Percentiles rank a stretch among this genome's conserved stretches.
phyloP scores from a whole-genome alignment of 2,329 filamentous ascomycete species.

The Ceratocystis cacaofunesta region DNA sequence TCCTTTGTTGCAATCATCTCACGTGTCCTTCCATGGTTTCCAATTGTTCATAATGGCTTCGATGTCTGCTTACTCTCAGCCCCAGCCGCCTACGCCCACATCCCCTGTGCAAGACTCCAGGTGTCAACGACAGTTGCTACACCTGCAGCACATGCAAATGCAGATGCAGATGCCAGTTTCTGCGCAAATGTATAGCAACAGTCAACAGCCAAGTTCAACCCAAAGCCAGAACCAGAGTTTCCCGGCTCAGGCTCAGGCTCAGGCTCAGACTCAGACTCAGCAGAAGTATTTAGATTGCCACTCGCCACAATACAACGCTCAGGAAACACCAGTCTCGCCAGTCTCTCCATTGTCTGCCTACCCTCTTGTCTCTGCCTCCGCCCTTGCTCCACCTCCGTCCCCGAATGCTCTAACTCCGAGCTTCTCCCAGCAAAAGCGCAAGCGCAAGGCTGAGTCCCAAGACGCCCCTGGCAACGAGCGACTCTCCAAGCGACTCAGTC shows the following conservation, averaged over 20 bases:
- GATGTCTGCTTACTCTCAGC: constrained; percentile 9
- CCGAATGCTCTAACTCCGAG: too few species aligned
- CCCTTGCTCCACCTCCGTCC: neutral
- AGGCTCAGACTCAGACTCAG: neutral
- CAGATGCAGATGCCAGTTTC: neutral
- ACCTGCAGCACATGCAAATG: constrained; percentile 1
- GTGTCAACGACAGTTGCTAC: constrained; percentile 5
- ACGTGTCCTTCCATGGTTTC: neutral
- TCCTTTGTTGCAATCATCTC: neutral
- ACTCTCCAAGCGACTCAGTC: constrained; percentile 68
- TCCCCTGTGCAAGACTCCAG: neutral
- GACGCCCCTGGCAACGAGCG: constrained; percentile 51
- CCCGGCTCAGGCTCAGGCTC: neutral
- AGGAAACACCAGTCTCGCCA: neutral
- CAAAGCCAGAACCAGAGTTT: too few species aligned
- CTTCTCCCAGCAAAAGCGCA: constrained; percentile 34
- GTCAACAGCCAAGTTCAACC: neutral
- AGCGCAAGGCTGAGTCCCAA: constrained; percentile 27
- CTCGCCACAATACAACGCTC: neutral
- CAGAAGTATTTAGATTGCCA: neutral
- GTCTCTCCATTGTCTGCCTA: neutral
- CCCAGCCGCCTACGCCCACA: constrained; percentile 2
- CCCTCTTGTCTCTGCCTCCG: constrained; percentile 9
- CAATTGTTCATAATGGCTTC: constrained; percentile 2
- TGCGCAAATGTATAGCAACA: neutral